phyloP scores from a whole-genome alignment of 768 basidiomycete species.

The Mycena rosella region DNA sequence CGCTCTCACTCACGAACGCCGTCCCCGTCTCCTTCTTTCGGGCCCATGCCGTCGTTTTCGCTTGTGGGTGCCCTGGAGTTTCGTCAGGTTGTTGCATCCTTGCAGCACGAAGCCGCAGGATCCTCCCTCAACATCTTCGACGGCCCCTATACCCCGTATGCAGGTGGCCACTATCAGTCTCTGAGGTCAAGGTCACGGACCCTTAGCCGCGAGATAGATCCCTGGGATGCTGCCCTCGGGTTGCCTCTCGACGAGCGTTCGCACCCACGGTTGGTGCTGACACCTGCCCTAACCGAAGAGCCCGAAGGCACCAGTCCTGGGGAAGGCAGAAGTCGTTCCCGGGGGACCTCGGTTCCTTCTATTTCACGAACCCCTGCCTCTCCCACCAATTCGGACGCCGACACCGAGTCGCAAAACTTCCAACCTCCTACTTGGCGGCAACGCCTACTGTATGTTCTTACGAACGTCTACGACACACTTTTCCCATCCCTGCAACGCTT shows the following conservation, averaged over 20 bases:
- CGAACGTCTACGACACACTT: conserved; percentile 68
- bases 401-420: conserved; percentile 60
- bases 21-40: conserved; percentile 59
- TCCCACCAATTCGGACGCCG: conserved; percentile 53
- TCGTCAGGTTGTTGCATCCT: conserved; percentile 86
- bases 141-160: conserved; percentile 74
- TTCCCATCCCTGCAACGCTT: conserved; percentile 91
- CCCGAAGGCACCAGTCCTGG: conserved; percentile 27
- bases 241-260: conserved; percentile 66
- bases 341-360: conserved; percentile 57
- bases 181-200: conserved; percentile 48
- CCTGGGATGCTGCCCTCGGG: conserved; percentile 65
- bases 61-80: conserved; percentile 97
- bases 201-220: conserved; percentile 50
- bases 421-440: conserved; percentile 57
- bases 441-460: conserved; percentile 52
- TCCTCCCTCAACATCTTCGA: conserved; percentile 75
- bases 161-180: conserved; percentile 79
- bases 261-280: conserved; percentile 42
- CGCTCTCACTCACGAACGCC: conserved; percentile 62
- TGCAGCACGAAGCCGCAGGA: conserved; percentile 76
- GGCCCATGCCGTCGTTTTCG: conserved; percentile 85
- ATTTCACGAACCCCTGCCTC: conserved; percentile 72
- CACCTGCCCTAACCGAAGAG: conserved; percentile 42
- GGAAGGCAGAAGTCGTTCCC: conserved; percentile 12